These are phyloP conservation scores for Saccharomycopsis fibuligera DNA, from an alignment of 805 yeast species.

Conservation along the genomic window DNA sequence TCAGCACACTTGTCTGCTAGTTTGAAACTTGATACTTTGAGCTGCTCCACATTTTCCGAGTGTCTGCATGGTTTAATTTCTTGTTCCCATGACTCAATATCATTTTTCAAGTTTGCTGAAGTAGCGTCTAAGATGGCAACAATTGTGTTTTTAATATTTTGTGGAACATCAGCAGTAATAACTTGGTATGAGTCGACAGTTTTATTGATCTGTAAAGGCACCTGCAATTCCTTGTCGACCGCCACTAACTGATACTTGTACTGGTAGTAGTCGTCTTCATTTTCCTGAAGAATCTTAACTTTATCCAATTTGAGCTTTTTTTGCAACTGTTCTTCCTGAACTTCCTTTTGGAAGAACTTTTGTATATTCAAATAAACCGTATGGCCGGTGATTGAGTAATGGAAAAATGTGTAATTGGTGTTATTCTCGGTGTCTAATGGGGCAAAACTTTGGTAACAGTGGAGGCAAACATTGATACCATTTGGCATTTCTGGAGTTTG, in stretches of 20 bases:
- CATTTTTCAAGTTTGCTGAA: conserved; percentile 37
- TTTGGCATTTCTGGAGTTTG: conserved; percentile 21
- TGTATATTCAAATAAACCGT: conserved; percentile 13
- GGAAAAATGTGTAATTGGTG: conserved; percentile 15
- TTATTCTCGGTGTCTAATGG: conserved; percentile 10
- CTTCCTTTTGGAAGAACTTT: conserved; percentile 16
- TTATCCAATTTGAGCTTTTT: conserved; percentile 19
- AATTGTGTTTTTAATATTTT: conserved; percentile 10
- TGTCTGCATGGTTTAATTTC: conserved; percentile 80
- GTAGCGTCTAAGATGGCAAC: conserved; percentile 15
- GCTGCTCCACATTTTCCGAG: conserved; percentile 48
- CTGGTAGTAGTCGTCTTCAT: conserved; percentile 14
- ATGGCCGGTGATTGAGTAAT: conserved; percentile 18
- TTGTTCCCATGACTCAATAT: conserved; percentile 87
- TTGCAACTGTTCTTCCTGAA: conserved; percentile 16
- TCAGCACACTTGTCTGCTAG: conserved; percentile 41
- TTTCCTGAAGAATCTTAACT: conserved; percentile 18
- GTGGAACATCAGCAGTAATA: conserved; percentile 2
- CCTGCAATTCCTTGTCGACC: neutral
- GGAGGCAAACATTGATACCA: conserved; percentile 20
- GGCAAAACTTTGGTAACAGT: conserved; percentile 20
- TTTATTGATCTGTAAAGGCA: conserved; percentile 7
- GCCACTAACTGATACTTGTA: conserved; percentile 2
- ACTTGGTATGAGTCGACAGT: neutral
- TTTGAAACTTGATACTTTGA: conserved; percentile 21